Conservation (phyloP, 2,329 filamentous ascomycete species). For the Cladobotryum protrusum region DNA sequence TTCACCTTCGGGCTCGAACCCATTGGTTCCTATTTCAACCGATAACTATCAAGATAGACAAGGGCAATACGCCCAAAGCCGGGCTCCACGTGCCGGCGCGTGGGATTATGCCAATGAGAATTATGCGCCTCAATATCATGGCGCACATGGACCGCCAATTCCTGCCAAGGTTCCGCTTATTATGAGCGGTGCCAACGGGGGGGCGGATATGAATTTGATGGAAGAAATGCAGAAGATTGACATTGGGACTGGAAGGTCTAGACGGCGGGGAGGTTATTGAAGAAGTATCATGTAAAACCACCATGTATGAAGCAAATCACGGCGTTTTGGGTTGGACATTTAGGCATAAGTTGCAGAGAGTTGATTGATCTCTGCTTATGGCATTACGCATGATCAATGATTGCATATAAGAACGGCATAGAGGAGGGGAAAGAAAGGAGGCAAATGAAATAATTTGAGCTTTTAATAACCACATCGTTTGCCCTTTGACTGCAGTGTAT, state of each 20-base stretch:
- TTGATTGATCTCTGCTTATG: not conserved
- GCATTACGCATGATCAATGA: not conserved
- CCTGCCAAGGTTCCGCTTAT: constrained; percentile 63
- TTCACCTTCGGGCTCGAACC: constrained; percentile 37
- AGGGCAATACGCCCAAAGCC: constrained; percentile 25
- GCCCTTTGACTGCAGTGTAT: not conserved
- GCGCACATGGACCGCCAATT: constrained; percentile 45
- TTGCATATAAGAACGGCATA: not conserved
- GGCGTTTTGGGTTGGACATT: not conserved
- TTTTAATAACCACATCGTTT: not conserved
- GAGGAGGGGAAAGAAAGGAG: too few species aligned
- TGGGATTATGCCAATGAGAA: constrained; percentile 52
- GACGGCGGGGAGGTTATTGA: constrained; percentile 43
- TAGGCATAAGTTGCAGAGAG: not conserved
- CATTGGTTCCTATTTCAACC: constrained; percentile 47
- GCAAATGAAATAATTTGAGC: not conserved
- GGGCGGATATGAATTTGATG: constrained; percentile 53
- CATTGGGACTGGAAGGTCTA: constrained; percentile 54
- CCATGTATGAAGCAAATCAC: not conserved
- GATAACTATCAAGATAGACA: constrained; percentile 45
- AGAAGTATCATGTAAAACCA: constrained; percentile 10
- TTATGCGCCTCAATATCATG: constrained; percentile 36
- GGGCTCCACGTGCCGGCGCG: constrained; percentile 41
- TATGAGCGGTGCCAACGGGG: constrained; percentile 40
- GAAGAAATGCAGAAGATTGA: constrained; percentile 66